Base-by-base conservation (phyloP, 2,329 filamentous ascomycete genomes). In the Fusarium goolgardi region DNA sequence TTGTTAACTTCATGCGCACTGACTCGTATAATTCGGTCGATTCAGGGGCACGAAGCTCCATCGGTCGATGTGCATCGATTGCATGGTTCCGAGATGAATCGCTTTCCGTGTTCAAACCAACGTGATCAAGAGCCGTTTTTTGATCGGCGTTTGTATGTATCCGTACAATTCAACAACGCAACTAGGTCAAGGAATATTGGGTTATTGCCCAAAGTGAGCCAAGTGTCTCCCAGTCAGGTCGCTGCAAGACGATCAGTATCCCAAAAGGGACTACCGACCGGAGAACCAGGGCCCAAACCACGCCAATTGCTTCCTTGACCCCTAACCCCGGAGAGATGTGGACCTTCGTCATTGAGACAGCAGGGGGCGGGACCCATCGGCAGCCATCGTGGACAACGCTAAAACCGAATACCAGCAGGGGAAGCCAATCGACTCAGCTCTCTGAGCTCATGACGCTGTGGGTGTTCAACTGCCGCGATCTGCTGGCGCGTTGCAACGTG, bases 141-240 rank as follows among this genome's bases (percentile, higher is more conserved):
- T 72, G 75, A 76, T 73, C 75, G 75, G 75, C 74, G 75, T 70
- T 64, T 67, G 60, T 27, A 62, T 62, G 59, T 70, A 39, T 21
- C 35, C n/a, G 35, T 39, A 59, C 59, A 55, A 46, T 64, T 63
- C 63, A 71, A 58, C 55, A 58, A 66, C 40, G 41, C 55, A 66
- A 44, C 65, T 53, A 70, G 46, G 69, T 52, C 41, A 40, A 70
- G 65, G 55, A 55, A 67, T 50, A 69, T 58, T 52, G 58, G 59
- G 54, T 57, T 53, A 59, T 71, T 62, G 31, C 63, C 69, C 63
- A 67, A 74, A 73, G 58, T 56, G 61, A 74, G 63, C 54, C 65
- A 74, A 74, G 72, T 56, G 54, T 44, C 55, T 70, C 64, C 57
- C 57, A 64, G 64, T 71, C 64, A 69, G 63, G 57, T 64, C 59